Evolutionary conservation across 2,329 filamentous ascomycete genomes (phyloP).

Genomic region (Fusarium pseudoanthophilum): DNA sequence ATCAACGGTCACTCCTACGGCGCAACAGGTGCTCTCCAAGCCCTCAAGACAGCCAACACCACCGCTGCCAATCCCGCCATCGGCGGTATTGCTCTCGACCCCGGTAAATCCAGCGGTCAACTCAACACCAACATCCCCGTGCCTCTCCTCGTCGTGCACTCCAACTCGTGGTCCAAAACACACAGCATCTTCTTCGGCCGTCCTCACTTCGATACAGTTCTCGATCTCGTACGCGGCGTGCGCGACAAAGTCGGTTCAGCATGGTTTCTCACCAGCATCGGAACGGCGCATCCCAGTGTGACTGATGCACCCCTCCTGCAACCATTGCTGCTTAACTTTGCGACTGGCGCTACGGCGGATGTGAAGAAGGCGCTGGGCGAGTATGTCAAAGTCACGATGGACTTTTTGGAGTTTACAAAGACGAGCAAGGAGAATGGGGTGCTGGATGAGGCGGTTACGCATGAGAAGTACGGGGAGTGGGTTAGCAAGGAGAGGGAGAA

Average conservation of each 20-base stretch:
- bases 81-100: constrained; percentile 71
- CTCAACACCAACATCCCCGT: constrained; percentile 69
- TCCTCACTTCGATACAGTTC: constrained; percentile 72
- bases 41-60: constrained; percentile 58
- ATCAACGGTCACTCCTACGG: constrained; percentile 74
- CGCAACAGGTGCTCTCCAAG: constrained; percentile 70
- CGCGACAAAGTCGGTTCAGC: constrained; percentile 56
- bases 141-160: constrained; percentile 71
- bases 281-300: constrained; percentile 70
- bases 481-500: constrained; percentile 48
- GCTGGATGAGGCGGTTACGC: constrained; percentile 60
- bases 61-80: constrained; percentile 53
- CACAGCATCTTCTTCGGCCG: constrained; percentile 69
- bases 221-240: constrained; percentile 62
- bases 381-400: constrained; percentile 68
- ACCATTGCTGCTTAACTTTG: constrained; percentile 68
- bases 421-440: constrained; percentile 58
- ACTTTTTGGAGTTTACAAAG: constrained; percentile 64
- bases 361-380: constrained; percentile 65
- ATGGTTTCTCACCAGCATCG: constrained; percentile 66
- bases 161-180: constrained; percentile 71
- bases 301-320: constrained; percentile 75
- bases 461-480: constrained; percentile 55
- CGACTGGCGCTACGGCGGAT: constrained; percentile 69
- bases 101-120: constrained; percentile 71